Conservation (phyloP, 306 rosid species). For the Prosopis cineraria region DNA sequence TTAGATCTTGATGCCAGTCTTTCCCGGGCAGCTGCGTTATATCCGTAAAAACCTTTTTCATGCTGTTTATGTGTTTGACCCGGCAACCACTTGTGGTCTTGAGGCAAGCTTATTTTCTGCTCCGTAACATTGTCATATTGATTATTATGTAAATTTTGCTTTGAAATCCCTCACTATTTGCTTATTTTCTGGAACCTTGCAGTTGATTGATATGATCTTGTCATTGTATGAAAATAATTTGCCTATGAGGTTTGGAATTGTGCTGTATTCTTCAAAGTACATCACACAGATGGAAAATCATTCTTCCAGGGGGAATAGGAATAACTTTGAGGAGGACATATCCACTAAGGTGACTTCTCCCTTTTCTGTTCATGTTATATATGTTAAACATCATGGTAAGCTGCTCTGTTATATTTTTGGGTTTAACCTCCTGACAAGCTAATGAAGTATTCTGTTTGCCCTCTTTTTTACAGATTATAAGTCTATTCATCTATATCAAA, state of each 20-base stretch:
- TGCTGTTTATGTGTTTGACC: conserved; percentile 88
- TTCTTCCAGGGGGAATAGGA: conserved; percentile 45
- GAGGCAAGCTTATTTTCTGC: conserved; percentile 67
- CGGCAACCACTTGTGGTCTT: conserved; percentile 77
- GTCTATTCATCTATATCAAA: conserved; percentile 62
- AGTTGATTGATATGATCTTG: conserved; percentile 77
- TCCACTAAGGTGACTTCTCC: conserved; percentile 67
- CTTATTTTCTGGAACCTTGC: conserved; percentile 52
- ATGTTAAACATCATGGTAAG: background rate
- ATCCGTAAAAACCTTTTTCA: conserved; percentile 95
- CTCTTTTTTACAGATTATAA: conserved; percentile 50
- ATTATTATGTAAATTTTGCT: conserved; percentile 29
- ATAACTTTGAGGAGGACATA: conserved; percentile 61
- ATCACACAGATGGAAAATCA: conserved; percentile 53
- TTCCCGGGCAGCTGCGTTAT: conserved; percentile 94
- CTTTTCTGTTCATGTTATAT: conserved; percentile 7
- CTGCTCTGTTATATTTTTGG: background rate
- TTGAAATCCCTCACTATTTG: conserved; percentile 33
- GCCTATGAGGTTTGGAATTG: conserved; percentile 88
- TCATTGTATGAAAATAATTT: conserved; percentile 74
- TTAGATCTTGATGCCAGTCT: conserved; percentile 96
- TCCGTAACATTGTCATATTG: conserved; percentile 21
- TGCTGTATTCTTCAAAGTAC: conserved; percentile 85
- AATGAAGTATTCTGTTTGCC: conserved; percentile 13
- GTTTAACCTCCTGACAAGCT: conserved; percentile 18